phyloP scores from a whole-genome alignment of 2,329 filamentous ascomycete genomes.

The Venturia aucupariae region DNA sequence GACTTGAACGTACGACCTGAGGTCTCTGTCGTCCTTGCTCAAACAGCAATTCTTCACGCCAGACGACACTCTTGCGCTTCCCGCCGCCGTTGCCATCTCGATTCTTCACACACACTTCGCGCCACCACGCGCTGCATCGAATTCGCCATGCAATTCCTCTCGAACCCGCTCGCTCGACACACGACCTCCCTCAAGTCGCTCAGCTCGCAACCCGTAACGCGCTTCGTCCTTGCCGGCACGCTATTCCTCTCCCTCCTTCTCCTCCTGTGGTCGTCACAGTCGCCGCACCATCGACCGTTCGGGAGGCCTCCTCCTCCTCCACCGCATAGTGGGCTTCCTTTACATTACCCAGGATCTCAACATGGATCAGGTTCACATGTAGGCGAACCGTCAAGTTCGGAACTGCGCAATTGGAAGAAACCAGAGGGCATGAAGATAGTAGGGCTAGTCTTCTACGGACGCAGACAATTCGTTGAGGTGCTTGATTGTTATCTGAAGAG shows the following conservation, averaged over 20 bases:
- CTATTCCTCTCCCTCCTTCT: background rate
- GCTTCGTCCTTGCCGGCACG: background rate
- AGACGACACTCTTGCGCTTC: background rate
- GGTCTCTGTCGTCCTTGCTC: background rate
- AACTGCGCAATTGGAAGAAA: slow-evolving; percentile 11
- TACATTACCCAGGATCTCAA: background rate
- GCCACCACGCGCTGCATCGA: background rate
- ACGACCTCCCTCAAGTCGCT: background rate
- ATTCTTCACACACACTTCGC: background rate
- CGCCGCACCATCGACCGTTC: background rate
- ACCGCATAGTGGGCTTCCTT: background rate
- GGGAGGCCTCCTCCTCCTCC: background rate
- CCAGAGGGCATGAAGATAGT: slow-evolving; percentile 13
- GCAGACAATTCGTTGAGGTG: slow-evolving; percentile 12
- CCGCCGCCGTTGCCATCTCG: background rate
- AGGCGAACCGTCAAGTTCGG: slow-evolving; percentile 4
- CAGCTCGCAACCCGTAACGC: background rate
- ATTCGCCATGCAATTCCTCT: background rate
- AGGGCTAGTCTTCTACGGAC: slow-evolving; percentile 14
- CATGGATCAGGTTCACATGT: slow-evolving; percentile 1
- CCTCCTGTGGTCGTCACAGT: background rate
- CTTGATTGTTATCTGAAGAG: slow-evolving; percentile 15
- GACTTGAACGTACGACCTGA: background rate
- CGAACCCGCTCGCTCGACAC: background rate
- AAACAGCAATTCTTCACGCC: background rate